Evolutionary conservation across 1,284 basidiomycete species (phyloP).

Genomic region (Naganishia sp.): DNA sequence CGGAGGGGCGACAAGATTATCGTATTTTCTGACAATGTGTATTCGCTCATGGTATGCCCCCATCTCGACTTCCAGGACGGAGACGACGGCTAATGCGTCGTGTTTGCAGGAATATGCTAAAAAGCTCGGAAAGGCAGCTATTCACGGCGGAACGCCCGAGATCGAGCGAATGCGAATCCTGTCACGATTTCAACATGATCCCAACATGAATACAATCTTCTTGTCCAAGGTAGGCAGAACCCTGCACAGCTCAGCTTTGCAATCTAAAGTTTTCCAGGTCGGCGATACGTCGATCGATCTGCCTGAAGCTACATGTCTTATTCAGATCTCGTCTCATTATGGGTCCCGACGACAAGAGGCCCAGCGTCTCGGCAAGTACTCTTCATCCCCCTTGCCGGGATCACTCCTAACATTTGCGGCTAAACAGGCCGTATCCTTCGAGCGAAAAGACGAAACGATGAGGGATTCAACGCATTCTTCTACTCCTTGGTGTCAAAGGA

Average conservation of each 20-base stretch:
- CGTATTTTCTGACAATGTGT: constrained; percentile 98
- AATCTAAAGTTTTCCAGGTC: constrained; percentile 61
- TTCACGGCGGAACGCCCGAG: constrained; percentile 95
- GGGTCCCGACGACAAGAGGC: constrained; percentile 98
- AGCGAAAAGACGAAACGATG: constrained; percentile 96
- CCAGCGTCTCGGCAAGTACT: constrained; percentile 75
- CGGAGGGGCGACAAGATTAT: constrained; percentile 98
- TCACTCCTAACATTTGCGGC: background rate
- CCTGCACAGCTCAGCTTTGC: constrained; percentile 26
- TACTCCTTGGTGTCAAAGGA: constrained; percentile 98
- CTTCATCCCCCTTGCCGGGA: constrained; percentile 13
- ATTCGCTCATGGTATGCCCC: constrained; percentile 77
- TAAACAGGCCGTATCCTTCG: constrained; percentile 82
- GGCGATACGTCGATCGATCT: constrained; percentile 99
- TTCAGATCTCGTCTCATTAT: constrained; percentile 99
- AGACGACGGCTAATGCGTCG: constrained; percentile 1
- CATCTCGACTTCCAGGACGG: background rate
- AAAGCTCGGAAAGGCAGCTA: constrained; percentile 90
- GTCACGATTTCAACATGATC: constrained; percentile 93
- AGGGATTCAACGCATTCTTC: constrained; percentile 99
- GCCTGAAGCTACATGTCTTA: constrained; percentile 97
- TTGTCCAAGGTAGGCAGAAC: constrained; percentile 74
- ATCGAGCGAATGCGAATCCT: constrained; percentile 93
- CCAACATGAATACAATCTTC: constrained; percentile 97
- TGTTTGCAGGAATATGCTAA: constrained; percentile 80